Percentiles rank a stretch among this genome's conserved stretches.
Conservation (phyloP, 2,329 filamentous ascomycete species). For the Neocatenulostroma microsporum region DNA sequence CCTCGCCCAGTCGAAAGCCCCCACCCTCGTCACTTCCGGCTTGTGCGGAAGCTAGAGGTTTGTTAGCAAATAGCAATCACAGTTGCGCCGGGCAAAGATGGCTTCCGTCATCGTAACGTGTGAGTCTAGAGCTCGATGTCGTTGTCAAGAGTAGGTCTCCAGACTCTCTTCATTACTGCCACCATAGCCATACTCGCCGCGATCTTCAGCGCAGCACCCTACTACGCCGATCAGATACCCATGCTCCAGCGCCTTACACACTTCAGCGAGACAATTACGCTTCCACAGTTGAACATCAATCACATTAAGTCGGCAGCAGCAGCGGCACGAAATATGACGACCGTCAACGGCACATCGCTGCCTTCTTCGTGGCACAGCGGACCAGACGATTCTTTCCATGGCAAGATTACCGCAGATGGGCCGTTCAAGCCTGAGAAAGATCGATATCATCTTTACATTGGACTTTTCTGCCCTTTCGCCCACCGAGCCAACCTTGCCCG, state of each 20-base stretch:
- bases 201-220: not conserved
- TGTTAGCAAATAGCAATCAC: too few relatives aligned
- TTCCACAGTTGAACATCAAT: not conserved
- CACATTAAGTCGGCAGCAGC: too few relatives aligned
- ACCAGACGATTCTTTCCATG: constrained; percentile 45
- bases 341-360: constrained; percentile 5
- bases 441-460: constrained; percentile 51
- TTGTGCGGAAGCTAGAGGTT: too few relatives aligned
- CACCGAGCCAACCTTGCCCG: constrained; percentile 53
- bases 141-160: too few relatives aligned
- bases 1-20: too few relatives aligned
- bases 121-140: too few relatives aligned
- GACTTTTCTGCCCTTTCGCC: constrained; percentile 59
- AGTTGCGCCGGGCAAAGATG: too few relatives aligned
- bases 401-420: constrained; percentile 39
- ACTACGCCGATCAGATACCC: constrained; percentile 1
- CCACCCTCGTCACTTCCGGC: too few relatives aligned
- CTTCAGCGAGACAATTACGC: not conserved
- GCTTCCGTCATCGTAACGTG: too few relatives aligned
- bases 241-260: constrained; percentile 7
- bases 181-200: constrained; percentile 5
- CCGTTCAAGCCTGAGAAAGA: constrained; percentile 45
- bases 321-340: constrained; percentile 2
- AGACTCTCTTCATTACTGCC: not conserved
- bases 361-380: constrained; percentile 22